Percentiles rank a stretch among this genome's conserved stretches.
Evolutionary conservation across 2,329 filamentous ascomycete genomes (phyloP).

Genomic region (Pseudonectria buxi): DNA sequence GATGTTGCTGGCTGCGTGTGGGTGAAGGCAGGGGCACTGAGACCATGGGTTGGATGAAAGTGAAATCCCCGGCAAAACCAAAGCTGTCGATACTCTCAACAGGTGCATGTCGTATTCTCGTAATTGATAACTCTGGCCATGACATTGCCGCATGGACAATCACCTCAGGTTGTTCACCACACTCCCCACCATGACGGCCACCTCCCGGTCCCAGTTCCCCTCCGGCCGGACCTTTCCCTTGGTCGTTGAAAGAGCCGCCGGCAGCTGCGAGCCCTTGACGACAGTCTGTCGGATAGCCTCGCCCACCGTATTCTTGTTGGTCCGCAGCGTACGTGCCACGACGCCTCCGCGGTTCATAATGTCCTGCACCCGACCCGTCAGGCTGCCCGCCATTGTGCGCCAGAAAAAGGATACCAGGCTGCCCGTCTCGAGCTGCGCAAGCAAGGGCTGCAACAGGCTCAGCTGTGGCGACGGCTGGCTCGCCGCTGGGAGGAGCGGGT

Average conservation of each 20-base stretch:
- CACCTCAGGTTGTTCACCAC: conserved; percentile 56
- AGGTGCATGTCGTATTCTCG: no score
- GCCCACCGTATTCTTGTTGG: conserved; percentile 66
- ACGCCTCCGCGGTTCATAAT: conserved; percentile 78
- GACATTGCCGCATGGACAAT: no score
- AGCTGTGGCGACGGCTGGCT: conserved; percentile 29
- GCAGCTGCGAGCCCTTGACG: conserved; percentile 64
- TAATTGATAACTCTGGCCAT: no score
- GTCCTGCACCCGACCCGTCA: conserved; percentile 74
- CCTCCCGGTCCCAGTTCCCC: conserved; percentile 77
- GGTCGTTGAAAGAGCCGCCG: conserved; percentile 42
- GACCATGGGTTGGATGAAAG: no score
- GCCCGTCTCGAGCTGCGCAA: conserved; percentile 75
- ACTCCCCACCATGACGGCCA: conserved; percentile 88
- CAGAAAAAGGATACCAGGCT: conserved; percentile 90
- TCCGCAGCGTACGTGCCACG: conserved; percentile 70
- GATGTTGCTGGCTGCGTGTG: no score
- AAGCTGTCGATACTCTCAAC: no score
- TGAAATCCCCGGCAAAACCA: no score
- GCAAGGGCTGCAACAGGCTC: conserved; percentile 63
- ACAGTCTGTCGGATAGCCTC: conserved; percentile 81
- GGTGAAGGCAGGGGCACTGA: no score
- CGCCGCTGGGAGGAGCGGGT: conserved; percentile 52
- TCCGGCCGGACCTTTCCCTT: conserved; percentile 40
- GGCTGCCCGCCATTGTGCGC: conserved; percentile 73